Conservation (phyloP, 768 basidiomycete species). For the Suillus weaverae region DNA sequence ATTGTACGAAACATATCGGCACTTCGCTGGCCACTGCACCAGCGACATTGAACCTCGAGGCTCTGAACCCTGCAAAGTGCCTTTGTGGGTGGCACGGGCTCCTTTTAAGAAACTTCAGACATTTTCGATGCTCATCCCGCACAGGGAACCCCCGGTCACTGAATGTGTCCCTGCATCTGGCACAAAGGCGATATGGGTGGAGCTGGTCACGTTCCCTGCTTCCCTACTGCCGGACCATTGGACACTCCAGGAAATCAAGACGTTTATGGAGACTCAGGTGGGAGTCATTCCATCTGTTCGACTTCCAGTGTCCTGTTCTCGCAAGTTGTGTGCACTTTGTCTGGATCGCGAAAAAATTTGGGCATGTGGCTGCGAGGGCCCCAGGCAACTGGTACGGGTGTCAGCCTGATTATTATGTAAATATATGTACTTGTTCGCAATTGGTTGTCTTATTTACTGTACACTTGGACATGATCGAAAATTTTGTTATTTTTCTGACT, state of each 20-base stretch:
- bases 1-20: not conserved
- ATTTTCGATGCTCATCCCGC: not conserved
- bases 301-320: not conserved
- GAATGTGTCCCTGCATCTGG: not conserved
- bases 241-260: not conserved
- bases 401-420: not conserved
- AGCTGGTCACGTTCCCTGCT: not conserved
- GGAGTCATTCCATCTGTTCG: not conserved
- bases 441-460: not conserved
- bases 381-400: not conserved
- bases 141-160: not conserved
- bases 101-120: constrained; percentile 29
- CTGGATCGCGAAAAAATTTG: not conserved
- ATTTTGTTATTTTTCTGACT: not conserved
- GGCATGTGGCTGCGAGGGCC: not conserved
- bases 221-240: not conserved
- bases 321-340: not conserved
- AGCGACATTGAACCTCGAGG: not conserved
- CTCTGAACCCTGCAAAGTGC: not conserved
- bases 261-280: not conserved
- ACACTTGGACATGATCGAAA: not conserved
- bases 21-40: too few relatives aligned
- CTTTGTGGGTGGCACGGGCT: constrained; percentile 22
- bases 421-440: not conserved
- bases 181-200: too few relatives aligned